phyloP scores from a whole-genome alignment of 164 flowering plant genomes.

The Vitis vinifera region DNA sequence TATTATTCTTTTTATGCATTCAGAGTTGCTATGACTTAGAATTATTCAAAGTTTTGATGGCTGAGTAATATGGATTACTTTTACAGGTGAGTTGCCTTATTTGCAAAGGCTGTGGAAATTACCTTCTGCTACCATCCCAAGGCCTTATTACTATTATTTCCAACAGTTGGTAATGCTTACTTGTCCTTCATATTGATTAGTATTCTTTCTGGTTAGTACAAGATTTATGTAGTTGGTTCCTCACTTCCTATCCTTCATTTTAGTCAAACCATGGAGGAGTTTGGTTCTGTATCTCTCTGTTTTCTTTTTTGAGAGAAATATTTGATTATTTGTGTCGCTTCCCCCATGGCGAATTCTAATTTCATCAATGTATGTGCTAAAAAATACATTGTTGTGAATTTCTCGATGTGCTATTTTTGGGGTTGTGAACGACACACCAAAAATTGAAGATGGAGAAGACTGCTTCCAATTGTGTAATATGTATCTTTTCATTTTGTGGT shows the following conservation, averaged over 20 bases:
- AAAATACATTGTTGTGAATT: too few relatives aligned
- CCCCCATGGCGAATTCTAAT: too few relatives aligned
- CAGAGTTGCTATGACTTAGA: too few relatives aligned
- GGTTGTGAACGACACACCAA: too few relatives aligned
- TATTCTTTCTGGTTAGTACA: neutral
- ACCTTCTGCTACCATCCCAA: conserved; percentile 25
- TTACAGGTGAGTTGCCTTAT: conserved; percentile 37
- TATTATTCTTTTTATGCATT: neutral
- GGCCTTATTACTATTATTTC: conserved; percentile 40
- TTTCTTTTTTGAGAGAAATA: neutral
- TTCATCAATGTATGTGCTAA: too few relatives aligned
- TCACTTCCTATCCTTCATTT: neutral
- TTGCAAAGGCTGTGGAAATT: conserved; percentile 23
- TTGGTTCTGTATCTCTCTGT: neutral
- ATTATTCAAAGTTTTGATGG: too few relatives aligned
- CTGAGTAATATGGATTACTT: neutral
- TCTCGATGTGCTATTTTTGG: too few relatives aligned
- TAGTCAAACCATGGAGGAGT: neutral
- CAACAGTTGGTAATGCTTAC: conserved; percentile 45
- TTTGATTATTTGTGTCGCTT: too few relatives aligned
- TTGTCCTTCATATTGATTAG: neutral
- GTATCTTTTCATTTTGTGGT: too few relatives aligned
- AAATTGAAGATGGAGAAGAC: too few relatives aligned
- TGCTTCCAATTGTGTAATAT: too few relatives aligned
- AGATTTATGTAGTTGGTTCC: neutral